These are phyloP conservation scores for Fagopyrum homotropicum DNA, from an alignment of 148 eudicot genomes.

Conservation along the genomic window DNA sequence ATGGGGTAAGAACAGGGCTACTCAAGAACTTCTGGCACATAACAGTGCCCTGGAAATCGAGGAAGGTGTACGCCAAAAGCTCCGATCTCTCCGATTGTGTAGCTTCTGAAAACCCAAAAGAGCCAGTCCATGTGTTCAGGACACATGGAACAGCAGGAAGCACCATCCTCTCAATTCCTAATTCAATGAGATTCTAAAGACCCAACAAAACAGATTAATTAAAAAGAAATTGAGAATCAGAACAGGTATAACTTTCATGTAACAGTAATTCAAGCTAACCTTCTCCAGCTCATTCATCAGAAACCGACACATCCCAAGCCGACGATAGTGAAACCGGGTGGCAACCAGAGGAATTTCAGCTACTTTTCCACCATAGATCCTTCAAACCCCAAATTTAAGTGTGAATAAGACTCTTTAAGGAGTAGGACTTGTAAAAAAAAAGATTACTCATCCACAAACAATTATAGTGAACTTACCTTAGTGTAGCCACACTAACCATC, in stretches of 20 bases:
- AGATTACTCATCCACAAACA: neutral
- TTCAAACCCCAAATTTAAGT: conserved; percentile 11
- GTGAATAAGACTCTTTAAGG: neutral
- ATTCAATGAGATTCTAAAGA: conserved; percentile 45
- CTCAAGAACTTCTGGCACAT: conserved; percentile 76
- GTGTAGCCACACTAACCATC: conserved; percentile 61
- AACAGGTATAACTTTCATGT: neutral
- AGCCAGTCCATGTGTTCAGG: conserved; percentile 65
- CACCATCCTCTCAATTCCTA: conserved; percentile 82
- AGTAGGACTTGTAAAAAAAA: neutral
- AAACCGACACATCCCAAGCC: conserved; percentile 85
- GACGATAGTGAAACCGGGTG: conserved; percentile 76
- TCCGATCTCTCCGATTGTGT: conserved; percentile 41
- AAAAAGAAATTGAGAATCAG: neutral
- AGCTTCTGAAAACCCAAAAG: conserved; percentile 71
- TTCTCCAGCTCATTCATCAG: conserved; percentile 79
- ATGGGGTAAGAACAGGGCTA: conserved; percentile 21
- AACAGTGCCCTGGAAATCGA: conserved; percentile 75
- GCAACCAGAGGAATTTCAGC: conserved; percentile 93
- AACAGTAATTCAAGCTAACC: conserved; percentile 36
- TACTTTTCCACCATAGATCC: conserved; percentile 69
- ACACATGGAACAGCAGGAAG: conserved; percentile 74
- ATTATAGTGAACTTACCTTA: conserved; percentile 43
- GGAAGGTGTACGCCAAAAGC: conserved; percentile 55
- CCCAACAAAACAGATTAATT: neutral